Evolutionary conservation across 2,329 filamentous ascomycete genomes (phyloP), one percentile per base, ranked within the genome.

Genomic region (Metarhizium guizhouense): DNA sequence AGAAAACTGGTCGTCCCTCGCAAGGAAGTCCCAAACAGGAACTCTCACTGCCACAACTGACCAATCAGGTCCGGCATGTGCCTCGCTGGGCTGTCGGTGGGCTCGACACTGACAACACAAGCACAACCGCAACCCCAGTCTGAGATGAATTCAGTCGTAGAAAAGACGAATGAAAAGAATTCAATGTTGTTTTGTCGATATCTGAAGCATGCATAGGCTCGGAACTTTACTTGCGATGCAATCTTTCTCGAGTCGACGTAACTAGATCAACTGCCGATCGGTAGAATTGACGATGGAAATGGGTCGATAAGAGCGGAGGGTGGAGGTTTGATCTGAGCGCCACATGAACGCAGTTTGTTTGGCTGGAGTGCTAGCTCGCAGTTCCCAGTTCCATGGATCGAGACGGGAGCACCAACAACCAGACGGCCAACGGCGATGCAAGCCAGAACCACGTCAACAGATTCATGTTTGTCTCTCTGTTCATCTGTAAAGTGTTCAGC

Each of bases 21-120:
- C 54, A 53, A 53, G 36, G 20, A 52, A n/a, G 47, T 51, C 47
- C 54, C 34, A 51, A 56, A 56, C 34, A 30, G 51, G 54, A 53
- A 53, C 45, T 53, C 3, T 36, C 29, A 45, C 38, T 18, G n/a
- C 36, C 54, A 51, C 38, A 2, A 20, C 51, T 29, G 18, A 25
- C 54, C 54, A 56, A 53, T 53, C 51, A 45, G 54, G 18, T 49
- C 34, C 11, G 45, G 32, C 32, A 16, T 25, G n/a, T 45, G 16
- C 42, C 6, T 45, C 8, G n/a, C 18, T 25, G 7, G 16, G 42
- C 18, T 45, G 25, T 25, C 25, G 25, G 6, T 16, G 16, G 13
- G 40, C n/a, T 18, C n/a, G 16, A 10, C 40, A 18, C 13, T 14
- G 16, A 6, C 10, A 20, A 45, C n/a, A 18, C 18, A 45, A 45